Conservation (phyloP, 441 rosid species). For the Euphorbia celastroides region DNA sequence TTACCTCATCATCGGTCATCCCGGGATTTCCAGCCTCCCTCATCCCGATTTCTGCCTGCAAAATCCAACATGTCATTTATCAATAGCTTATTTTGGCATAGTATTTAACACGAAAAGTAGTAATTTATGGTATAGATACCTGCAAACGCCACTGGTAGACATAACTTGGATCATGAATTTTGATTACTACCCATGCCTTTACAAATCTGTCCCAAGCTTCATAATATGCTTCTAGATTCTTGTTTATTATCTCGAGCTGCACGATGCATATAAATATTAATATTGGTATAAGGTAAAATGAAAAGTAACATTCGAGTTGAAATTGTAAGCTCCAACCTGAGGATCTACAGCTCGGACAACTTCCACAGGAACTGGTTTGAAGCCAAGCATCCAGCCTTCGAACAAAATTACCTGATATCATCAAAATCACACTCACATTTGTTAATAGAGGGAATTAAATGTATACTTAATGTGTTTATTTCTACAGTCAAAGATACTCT, state of each 20-base stretch:
- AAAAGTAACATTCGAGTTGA: not conserved
- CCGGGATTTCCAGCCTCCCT: conserved; percentile 80
- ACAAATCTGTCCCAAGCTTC: conserved; percentile 89
- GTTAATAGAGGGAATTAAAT: no score
- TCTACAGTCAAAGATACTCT: conserved; percentile 17
- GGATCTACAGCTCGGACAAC: conserved; percentile 72
- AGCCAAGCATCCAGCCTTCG: conserved; percentile 99
- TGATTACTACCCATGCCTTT: conserved; percentile 77
- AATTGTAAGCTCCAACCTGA: conserved; percentile 44
- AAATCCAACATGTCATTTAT: conserved; percentile 6
- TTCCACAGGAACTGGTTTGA: conserved; percentile 62
- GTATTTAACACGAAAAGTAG: not conserved
- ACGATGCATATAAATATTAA: not conserved
- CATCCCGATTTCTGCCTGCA: conserved; percentile 92
- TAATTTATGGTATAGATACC: conserved; percentile 30
- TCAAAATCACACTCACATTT: conserved; percentile 9
- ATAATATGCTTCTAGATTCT: conserved; percentile 83
- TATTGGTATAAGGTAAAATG: not conserved
- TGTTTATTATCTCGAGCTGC: conserved; percentile 74
- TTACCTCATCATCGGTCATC: conserved; percentile 88
- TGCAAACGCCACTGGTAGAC: conserved; percentile 96
- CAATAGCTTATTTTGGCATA: not conserved
- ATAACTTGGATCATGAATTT: conserved; percentile 80
- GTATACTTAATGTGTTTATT: no score
- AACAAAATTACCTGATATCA: conserved; percentile 62